These are phyloP conservation scores for Pseudogymnoascus sp. DNA, from an alignment of 2,329 filamentous ascomycete genomes.

Conservation along the genomic window DNA sequence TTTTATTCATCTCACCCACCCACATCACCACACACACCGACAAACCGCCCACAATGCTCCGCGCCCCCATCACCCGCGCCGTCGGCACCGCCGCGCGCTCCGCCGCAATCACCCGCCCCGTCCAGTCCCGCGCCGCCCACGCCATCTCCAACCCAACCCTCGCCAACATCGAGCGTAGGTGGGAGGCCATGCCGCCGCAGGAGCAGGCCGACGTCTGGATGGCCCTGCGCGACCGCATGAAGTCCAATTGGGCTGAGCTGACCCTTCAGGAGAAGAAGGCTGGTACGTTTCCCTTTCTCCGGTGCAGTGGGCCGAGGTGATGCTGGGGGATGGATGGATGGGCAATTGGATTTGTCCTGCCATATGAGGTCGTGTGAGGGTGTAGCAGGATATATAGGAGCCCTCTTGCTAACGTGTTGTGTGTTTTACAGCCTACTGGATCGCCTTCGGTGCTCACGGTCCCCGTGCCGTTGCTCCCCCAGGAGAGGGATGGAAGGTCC, in stretches of 20 bases:
- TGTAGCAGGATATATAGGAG: neutral
- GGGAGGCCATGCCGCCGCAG: slow-evolving; percentile 95
- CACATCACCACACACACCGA: slow-evolving; percentile 10
- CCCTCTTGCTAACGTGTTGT: slow-evolving; percentile 27
- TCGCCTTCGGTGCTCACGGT: slow-evolving; percentile 94
- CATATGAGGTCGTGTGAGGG: neutral
- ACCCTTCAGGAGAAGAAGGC: slow-evolving; percentile 98
- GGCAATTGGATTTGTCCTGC: neutral
- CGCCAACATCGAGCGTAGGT: slow-evolving; percentile 98
- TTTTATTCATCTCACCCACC: neutral
- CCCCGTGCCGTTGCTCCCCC: slow-evolving; percentile 77
- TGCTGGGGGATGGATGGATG: neutral
- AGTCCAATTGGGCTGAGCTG: slow-evolving; percentile 92
- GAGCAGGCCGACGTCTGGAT: slow-evolving; percentile 99
- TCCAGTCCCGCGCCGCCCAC: slow-evolving; percentile 50
- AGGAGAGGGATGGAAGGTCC: slow-evolving; percentile 74
- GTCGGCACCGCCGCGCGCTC: slow-evolving; percentile 40
- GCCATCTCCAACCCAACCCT: slow-evolving; percentile 97
- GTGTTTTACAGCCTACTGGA: slow-evolving; percentile 80
- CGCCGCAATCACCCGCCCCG: slow-evolving; percentile 6
- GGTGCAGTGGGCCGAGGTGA: neutral
- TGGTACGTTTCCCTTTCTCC: slow-evolving; percentile 53
- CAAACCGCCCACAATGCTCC: slow-evolving; percentile 16
- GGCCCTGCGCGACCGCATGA: slow-evolving; percentile 96
- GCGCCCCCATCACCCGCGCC: slow-evolving; percentile 37